Base-by-base conservation (phyloP, 192 early-diverging fungal species). In the Podila clonocystis region DNA sequence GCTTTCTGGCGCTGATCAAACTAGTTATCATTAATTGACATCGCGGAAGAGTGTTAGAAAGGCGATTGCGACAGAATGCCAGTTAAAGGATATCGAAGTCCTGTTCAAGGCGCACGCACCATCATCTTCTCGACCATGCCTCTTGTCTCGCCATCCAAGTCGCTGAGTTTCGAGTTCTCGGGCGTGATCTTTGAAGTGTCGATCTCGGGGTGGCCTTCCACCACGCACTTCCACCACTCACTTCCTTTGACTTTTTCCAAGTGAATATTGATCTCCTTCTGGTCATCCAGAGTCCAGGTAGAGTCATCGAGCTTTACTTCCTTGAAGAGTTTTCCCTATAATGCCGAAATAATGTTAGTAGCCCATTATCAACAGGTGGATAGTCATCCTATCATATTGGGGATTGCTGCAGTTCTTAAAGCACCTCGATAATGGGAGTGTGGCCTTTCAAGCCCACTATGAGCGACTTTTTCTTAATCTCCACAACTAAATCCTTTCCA, bases 81-180 rank as follows among this genome's bases (percentile, higher is more conserved):
- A 58, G 9, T 52, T 17, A 33, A 29, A 6, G 22, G 12, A 58
- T 0, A 50, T 36, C 2, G 8, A 65, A 30, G 48, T 28, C 48
- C 28, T 52, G 4, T 9, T 63, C 8, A 20, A 62, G 15, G 38
- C 24, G 45, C 13, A 28, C 24, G 2, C 28, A 95, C 95, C 95
- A 97, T 96, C 95, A 97, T 97, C 78, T 97, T 97, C 70, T 97
- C 95, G 34, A 97, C 94, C 96, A 97, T 97, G 36, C 87, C 87
- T 20, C 96, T 73, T 2, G 96, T 97, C 65, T 97, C 96, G 33
- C 94, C 94, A 74, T 97, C 96, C 67, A 97, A 72, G 74, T 97
- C 96, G 30, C 83, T 70, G 59, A 97, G 80, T 60, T 95, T 94
- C 1, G 94, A 95, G 82, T 97, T 97, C 76, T 97, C 96, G 5